Percentiles rank a stretch among this genome's conserved stretches.
Conservation (phyloP, 2,329 filamentous ascomycete genomes). For the Claviceps paspali region DNA sequence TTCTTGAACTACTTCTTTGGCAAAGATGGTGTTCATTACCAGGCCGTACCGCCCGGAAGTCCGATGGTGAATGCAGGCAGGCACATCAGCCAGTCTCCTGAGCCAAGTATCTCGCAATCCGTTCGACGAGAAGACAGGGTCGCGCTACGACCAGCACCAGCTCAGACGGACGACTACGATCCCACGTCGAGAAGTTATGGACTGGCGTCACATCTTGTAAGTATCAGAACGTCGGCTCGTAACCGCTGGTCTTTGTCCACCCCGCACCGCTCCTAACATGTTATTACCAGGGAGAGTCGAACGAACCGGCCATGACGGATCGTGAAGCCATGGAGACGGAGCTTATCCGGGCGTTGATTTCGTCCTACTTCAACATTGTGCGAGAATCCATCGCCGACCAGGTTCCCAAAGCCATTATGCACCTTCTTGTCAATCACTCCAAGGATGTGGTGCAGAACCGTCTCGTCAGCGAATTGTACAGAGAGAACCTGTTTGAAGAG, state of each 20-base stretch:
- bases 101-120: constrained; percentile 72
- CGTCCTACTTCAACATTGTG: constrained; percentile 98
- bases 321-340: constrained; percentile 96
- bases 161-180: constrained; percentile 28
- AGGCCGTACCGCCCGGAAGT: constrained; percentile 20
- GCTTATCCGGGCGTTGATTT: constrained; percentile 89
- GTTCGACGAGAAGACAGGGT: constrained; percentile 55
- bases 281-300: constrained; percentile 35
- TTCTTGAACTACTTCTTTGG: constrained; percentile 99
- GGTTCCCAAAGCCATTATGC: constrained; percentile 98
- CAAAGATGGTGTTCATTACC: constrained; percentile 57
- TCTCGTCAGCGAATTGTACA: constrained; percentile 89
- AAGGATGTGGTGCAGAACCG: constrained; percentile 97
- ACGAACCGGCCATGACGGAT: constrained; percentile 81
- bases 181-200: constrained; percentile 23
- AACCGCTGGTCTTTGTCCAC: too few relatives aligned
- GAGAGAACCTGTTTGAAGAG: constrained; percentile 79
- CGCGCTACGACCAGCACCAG: constrained; percentile 33
- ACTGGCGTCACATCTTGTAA: constrained; percentile 42
- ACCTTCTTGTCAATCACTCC: constrained; percentile 93
- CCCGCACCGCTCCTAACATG: background rate
- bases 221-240: too few relatives aligned
- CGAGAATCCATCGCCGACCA: constrained; percentile 97
- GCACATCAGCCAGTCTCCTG: constrained; percentile 63
- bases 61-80: constrained; percentile 23